Base-by-base conservation (phyloP, 805 yeast genomes). In the Wickerhamomyces chambardii region DNA sequence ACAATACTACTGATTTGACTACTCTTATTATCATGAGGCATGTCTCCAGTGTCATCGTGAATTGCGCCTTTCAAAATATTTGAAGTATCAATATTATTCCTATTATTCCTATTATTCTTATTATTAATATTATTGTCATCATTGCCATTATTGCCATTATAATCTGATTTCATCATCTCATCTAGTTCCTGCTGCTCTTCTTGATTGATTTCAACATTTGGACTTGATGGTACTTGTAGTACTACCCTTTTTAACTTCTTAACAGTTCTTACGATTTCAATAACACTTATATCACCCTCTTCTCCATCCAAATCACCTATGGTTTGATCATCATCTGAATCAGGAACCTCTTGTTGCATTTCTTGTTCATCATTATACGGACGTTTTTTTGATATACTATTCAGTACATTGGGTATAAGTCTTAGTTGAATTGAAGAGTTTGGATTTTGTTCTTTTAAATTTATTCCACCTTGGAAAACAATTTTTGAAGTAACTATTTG, bases 181-280 rank as follows among this genome's bases (percentile, higher is more conserved):
- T 22, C 26, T 25, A 24, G 16, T n/a, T 14, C 6, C 7, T 15
- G n/a, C 29, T 15, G 7, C 14, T 12, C 6, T 12, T 27, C 8
- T 6, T 27, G 29, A 8, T 15, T 27, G 29, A 12, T n/a, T n/a
- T n/a, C n/a, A 31, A 44, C 44, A 21, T 47, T 39, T 9, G 26
- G 51, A 15, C 47, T 42, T 7, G 55, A 48, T 3, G 42, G 43
- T 1, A 50, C 55, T 34, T 50, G 54, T 15, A 49, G 12, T 18
- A 40, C 39, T 17, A 19, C 29, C 3, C 26, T 19, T 18, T 38
- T 35, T 5, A 29, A 28, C 28, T 36, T 46, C 30, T 48, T 51
- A 10, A 47, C 33, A 1, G 45, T 43, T 27, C 53, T 36, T n/a
- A 50, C 47, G 10, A 51, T 48, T 30, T 50, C 56, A 28, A 51